These are phyloP conservation scores for Arachis monticola DNA, from an alignment of 331 rosid genomes.

Conservation along the genomic window DNA sequence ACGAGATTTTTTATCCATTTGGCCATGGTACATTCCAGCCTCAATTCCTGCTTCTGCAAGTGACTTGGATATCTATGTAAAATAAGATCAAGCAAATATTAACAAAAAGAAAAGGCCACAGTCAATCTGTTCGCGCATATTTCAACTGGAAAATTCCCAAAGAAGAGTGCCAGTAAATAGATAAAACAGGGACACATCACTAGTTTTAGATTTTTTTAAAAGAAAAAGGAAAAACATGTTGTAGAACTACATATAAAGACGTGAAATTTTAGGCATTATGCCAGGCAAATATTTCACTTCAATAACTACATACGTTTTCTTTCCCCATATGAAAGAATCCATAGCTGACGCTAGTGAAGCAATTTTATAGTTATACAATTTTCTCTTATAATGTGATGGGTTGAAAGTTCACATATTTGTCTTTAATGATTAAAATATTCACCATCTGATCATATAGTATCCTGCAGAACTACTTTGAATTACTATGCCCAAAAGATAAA, in stretches of 20 bases:
- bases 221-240: slow-evolving; percentile 4
- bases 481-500: not conserved
- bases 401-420: slow-evolving; percentile 25
- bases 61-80: slow-evolving; percentile 62
- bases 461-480: slow-evolving; percentile 25
- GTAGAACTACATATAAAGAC: not conserved
- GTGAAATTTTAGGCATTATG: not conserved
- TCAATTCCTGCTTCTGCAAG: slow-evolving; percentile 68
- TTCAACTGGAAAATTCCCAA: slow-evolving; percentile 22
- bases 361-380: not conserved
- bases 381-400: not conserved
- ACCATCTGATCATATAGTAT: not conserved
- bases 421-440: slow-evolving; percentile 27
- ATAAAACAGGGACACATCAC: slow-evolving; percentile 4
- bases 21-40: slow-evolving; percentile 84
- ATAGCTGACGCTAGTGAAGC: slow-evolving; percentile 5
- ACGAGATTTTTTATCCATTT: slow-evolving; percentile 72
- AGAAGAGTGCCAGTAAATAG: slow-evolving; percentile 16
- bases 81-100: slow-evolving; percentile 23
- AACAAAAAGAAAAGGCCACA: slow-evolving; percentile 29
- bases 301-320: not conserved
- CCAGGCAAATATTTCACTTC: slow-evolving; percentile 1
- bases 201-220: slow-evolving; percentile 2
- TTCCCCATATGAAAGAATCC: not conserved
- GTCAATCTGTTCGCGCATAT: slow-evolving; percentile 20